Percentiles rank a stretch among this genome's conserved stretches.
phyloP scores from a whole-genome alignment of 805 yeast species.

The Teunomyces tritomae region DNA sequence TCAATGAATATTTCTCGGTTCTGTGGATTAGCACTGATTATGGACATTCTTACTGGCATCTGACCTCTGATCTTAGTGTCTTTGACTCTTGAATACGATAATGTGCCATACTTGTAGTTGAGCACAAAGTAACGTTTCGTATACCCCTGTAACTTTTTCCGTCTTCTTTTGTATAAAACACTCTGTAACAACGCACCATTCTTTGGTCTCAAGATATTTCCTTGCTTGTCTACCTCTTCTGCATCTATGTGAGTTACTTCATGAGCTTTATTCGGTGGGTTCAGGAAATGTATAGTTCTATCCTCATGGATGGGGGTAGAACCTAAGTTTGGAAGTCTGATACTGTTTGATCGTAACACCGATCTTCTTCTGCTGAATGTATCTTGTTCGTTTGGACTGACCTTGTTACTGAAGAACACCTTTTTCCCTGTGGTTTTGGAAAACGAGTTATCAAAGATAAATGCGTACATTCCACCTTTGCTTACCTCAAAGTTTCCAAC shows the following conservation, averaged over 20 bases:
- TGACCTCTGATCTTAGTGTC: slow-evolving; percentile 82
- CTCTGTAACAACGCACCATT: slow-evolving; percentile 80
- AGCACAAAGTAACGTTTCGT: slow-evolving; percentile 81
- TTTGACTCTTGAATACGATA: slow-evolving; percentile 76
- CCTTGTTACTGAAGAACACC: slow-evolving; percentile 56
- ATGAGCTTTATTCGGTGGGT: slow-evolving; percentile 7
- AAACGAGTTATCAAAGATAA: slow-evolving; percentile 88
- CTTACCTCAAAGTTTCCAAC: slow-evolving; percentile 60
- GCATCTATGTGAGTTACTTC: not conserved
- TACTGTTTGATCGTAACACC: not conserved
- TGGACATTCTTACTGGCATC: slow-evolving; percentile 80
- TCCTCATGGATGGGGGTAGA: not conserved
- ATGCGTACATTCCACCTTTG: slow-evolving; percentile 74
- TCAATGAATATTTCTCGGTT: slow-evolving; percentile 75
- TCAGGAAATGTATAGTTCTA: not conserved
- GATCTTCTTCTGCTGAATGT: not conserved
- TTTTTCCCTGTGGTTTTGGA: slow-evolving; percentile 83
- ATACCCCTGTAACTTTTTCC: slow-evolving; percentile 84
- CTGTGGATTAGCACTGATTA: slow-evolving; percentile 73
- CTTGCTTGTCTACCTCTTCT: slow-evolving; percentile 4
- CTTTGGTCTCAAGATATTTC: slow-evolving; percentile 37
- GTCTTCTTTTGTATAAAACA: slow-evolving; percentile 67
- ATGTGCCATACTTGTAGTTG: slow-evolving; percentile 76
- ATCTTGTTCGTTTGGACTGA: slow-evolving; percentile 5
- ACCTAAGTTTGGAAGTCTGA: not conserved